A percentile compares a stretch with the other conserved stretches of the same genome.
These are phyloP conservation scores for Clavispora carvajalis DNA, from an alignment of 805 yeast species.

Conservation along the genomic window DNA sequence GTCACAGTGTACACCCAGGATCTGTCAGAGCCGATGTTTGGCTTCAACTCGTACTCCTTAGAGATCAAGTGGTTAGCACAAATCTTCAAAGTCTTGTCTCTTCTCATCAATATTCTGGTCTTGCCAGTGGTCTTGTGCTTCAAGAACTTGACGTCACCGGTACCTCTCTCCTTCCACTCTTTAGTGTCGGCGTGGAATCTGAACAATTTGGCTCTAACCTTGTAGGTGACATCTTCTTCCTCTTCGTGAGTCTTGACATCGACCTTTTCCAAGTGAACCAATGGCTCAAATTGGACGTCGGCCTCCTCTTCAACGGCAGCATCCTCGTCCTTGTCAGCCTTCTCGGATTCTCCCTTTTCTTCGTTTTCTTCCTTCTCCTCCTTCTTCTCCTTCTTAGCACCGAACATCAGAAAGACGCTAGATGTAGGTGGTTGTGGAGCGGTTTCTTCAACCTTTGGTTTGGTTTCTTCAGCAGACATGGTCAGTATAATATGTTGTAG, in stretches of 20 bases:
- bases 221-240: conserved; percentile 74
- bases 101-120: conserved; percentile 94
- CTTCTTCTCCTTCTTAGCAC: conserved; percentile 77
- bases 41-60: conserved; percentile 76
- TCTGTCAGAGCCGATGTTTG: conserved; percentile 95
- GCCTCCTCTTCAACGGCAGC: conserved; percentile 56
- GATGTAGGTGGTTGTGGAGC: conserved; percentile 65
- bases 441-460: conserved; percentile 23
- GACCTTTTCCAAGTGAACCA: conserved; percentile 90
- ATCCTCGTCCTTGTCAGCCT: conserved; percentile 27
- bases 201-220: conserved; percentile 93
- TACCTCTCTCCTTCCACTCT: conserved; percentile 99
- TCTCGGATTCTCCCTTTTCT: conserved; percentile 25
- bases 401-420: conserved; percentile 91
- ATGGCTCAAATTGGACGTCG: conserved; percentile 93
- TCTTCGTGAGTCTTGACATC: conserved; percentile 96
- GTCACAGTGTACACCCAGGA: conserved; percentile 97
- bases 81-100: conserved; percentile 96
- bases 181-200: conserved; percentile 76
- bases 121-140: conserved; percentile 79
- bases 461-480: conserved; percentile 30
- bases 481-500: neutral
- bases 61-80: conserved; percentile 94
- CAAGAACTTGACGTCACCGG: conserved; percentile 95
- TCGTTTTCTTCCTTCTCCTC: conserved; percentile 27